Evolutionary conservation across 345 rosid genomes (phyloP), one percentile per base, ranked within the genome.

Genomic region (Lepidium africanum): DNA sequence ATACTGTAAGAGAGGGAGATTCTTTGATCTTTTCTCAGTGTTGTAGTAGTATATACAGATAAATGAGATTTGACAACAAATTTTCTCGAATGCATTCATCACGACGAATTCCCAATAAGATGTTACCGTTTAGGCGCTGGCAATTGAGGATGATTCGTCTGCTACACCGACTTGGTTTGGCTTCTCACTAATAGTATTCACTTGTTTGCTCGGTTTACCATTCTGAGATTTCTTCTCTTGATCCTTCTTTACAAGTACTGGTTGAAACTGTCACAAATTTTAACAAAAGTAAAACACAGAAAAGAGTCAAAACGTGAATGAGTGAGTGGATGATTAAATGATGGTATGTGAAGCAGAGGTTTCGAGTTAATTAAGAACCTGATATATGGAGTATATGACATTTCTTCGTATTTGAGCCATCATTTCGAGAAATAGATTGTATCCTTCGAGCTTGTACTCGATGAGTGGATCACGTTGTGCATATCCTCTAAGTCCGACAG

Each of bases 381-480:
- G 99, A 74, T 93, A 93, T 60, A 93, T 88, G 69, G 99, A 88
- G 70, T 93, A 93, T 59, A 93, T 93, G 6, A 93, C 99, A 57
- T 93, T 90, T 77, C 97, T 84, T 78, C 99, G 78, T 19, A 90
- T 90, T 76, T 90, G 97, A 40, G 97, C 97, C 99, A 93, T 93
- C 99, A 93, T 93, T 56, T 93, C 95, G 70, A 93, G 77, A 77
- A 93, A 90, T 15, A 93, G 90, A 78, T 90, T 90, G 74, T 93
- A 93, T 67, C 98, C 98, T 81, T 93, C 98, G 9, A 90, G 97
- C 72, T 93, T 90, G 63, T 93, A 93, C 74, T 93, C 97, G 3
- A 93, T 93, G 41, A 93, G 92, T 4, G 98, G 98, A 71, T 93
- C 97, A 3, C 98, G 87, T 73, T 93, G 96, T 2, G 98, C 98